phyloP scores from a whole-genome alignment of 129 eudicot species.

The Tagetes erecta region DNA sequence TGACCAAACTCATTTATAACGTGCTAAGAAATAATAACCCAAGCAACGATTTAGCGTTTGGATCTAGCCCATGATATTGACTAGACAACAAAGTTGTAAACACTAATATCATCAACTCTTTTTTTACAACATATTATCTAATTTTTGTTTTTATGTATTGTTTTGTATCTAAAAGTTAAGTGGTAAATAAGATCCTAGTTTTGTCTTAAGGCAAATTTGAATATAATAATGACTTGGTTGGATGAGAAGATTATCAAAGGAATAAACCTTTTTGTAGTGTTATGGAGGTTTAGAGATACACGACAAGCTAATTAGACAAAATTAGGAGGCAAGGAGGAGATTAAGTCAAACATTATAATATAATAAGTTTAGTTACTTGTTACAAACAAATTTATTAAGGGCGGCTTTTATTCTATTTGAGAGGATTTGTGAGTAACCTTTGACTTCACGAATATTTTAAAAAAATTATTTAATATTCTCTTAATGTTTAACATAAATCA shows the following conservation, averaged over 20 bases:
- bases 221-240: not conserved
- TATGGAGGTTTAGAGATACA: conserved; percentile 16
- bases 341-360: conserved; percentile 31
- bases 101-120: not conserved
- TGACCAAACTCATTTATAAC: not conserved
- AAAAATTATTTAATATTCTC: not conserved
- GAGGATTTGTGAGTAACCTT: conserved; percentile 1
- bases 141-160: not conserved
- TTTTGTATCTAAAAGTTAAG: not conserved
- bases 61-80: not conserved
- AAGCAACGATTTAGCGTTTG: not conserved
- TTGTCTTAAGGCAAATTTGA: not conserved
- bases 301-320: conserved; percentile 45
- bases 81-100: not conserved
- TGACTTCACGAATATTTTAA: conserved; percentile 14
- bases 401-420: conserved; percentile 16
- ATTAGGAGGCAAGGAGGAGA: conserved; percentile 7
- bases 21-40: not conserved
- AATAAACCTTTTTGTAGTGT: not conserved
- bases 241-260: not conserved
- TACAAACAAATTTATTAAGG: conserved; percentile 13
- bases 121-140: not conserved
- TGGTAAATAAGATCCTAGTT: no score
- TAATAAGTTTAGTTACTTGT: conserved; percentile 16
- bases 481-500: not conserved